Evolutionary conservation across 306 rosid species (phyloP), one percentile per base, ranked within the genome.

Genomic region (Dicorynia guianensis): DNA sequence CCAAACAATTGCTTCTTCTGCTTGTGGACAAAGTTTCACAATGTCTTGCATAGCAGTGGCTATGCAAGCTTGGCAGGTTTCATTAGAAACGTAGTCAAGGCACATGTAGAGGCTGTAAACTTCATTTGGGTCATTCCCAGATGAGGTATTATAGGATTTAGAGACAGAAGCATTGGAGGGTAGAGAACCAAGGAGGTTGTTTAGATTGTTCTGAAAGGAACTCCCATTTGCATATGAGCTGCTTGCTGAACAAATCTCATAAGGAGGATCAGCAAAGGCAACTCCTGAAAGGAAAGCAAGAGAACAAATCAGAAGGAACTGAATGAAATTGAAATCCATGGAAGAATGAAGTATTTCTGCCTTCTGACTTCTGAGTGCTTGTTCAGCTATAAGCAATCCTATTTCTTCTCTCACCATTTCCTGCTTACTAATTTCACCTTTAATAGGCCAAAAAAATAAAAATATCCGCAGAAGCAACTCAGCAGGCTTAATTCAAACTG

Each of bases 1-100:
- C 85, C 86, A 88, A 0, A 90, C 71, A 33, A 77, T 63, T 0
- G 93, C 91, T 72, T 88, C 93, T 66, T 42, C 57, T 14, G 85
- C 48, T 67, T 47, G 52, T 11, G 85, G 87, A 67, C 96, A 90
- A 4, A 64, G 81, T n/a, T 0, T 79, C 36, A 18, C 7, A 5
- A 85, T 67, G 72, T 76, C 85, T 5, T 54, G 64, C 39, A 62
- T 9, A 6, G 86, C 90, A 0, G 81, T 56, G 36, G 69, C 15
- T 67, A 86, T 70, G 82, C 90, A 84, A 2, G 59, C 50, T 15
- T 42, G 66, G 76, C 89, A 86, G n/a, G n/a, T 19, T 46, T 73
- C 65, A n/a, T 67, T 71, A 2, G 89, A n/a, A 25, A 73, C 53
- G 66, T 72, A 86, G 74, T 77, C 54, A 4, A 80, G 85, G 63